Conservation (phyloP, 768 basidiomycete species). For the Phlegmacium glaucopus region DNA sequence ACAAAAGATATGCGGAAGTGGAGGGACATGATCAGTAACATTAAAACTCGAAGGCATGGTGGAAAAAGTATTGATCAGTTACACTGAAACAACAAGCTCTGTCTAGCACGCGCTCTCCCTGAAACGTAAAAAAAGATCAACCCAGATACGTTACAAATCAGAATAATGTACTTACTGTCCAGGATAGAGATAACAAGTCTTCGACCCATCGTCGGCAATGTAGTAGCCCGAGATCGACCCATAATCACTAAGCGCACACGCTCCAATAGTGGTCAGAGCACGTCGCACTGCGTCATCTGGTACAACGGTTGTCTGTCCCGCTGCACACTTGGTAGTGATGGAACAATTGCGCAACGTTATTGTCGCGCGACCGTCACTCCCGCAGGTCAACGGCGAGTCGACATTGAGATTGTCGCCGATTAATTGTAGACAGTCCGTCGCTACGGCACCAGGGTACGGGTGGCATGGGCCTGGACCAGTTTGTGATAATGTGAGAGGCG, state of each 20-base stretch:
- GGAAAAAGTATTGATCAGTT: too few species aligned
- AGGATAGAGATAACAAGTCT: neutral
- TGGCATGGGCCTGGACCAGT: constrained; percentile 9
- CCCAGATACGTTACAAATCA: too few species aligned
- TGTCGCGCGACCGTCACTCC: constrained; percentile 1
- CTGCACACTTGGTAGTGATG: constrained; percentile 1
- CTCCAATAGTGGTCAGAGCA: neutral
- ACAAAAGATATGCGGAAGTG: too few species aligned
- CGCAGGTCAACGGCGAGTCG: neutral
- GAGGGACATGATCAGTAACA: too few species aligned
- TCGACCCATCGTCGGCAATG: neutral
- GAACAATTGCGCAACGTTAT: neutral
- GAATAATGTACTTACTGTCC: neutral
- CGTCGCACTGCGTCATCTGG: neutral
- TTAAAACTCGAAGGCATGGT: too few species aligned
- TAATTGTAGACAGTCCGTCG: constrained; percentile 4
- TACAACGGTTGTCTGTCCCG: neutral
- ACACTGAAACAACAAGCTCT: too few species aligned
- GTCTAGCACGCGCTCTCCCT: too few species aligned
- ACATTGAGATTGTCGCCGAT: constrained; percentile 6
- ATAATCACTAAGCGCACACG: neutral
- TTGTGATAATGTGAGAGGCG: too few species aligned
- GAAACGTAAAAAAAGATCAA: too few species aligned
- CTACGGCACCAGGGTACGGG: constrained; percentile 9
- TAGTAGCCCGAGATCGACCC: neutral